Percentiles rank a stretch among this genome's conserved stretches.
Evolutionary conservation across 2,329 filamentous ascomycete genomes (phyloP).

Genomic region (Diaporthe humulicola): DNA sequence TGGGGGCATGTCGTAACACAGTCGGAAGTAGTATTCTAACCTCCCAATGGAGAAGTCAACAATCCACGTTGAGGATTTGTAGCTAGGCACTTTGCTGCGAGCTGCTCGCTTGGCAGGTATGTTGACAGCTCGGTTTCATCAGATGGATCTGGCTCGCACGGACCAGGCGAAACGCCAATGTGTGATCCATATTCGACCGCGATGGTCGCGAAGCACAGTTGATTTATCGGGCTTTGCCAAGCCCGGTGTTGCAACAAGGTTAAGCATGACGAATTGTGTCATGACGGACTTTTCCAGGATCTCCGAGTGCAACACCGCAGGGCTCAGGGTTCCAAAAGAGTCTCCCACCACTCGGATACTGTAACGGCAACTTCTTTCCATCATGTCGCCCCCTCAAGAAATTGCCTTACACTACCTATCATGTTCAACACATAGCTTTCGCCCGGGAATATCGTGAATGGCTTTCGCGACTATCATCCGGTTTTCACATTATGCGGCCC

Average conservation of each 20-base stretch:
- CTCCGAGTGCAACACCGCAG: neutral
- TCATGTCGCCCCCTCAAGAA: neutral
- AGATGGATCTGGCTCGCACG: no score
- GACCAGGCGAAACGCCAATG: no score
- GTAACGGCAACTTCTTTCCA: neutral
- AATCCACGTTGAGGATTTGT: no score
- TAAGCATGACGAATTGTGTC: neutral
- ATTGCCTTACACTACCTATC: neutral
- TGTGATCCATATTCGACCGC: no score
- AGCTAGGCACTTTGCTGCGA: no score
- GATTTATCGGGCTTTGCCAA: no score
- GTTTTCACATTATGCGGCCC: neutral
- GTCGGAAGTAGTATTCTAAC: no score
- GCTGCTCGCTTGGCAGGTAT: no score
- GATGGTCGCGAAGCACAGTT: no score
- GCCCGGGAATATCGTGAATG: neutral
- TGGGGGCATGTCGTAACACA: no score
- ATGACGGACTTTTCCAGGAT: neutral
- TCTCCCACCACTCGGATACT: neutral
- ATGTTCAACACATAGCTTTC: neutral
- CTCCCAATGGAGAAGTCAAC: no score
- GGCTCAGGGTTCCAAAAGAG: neutral
- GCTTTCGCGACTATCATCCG: neutral
- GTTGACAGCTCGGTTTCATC: no score
- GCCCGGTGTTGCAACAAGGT: neutral